These are phyloP conservation scores for Neurospora sp. DNA, from an alignment of 495 filamentous ascomycete species.

Conservation along the genomic window DNA sequence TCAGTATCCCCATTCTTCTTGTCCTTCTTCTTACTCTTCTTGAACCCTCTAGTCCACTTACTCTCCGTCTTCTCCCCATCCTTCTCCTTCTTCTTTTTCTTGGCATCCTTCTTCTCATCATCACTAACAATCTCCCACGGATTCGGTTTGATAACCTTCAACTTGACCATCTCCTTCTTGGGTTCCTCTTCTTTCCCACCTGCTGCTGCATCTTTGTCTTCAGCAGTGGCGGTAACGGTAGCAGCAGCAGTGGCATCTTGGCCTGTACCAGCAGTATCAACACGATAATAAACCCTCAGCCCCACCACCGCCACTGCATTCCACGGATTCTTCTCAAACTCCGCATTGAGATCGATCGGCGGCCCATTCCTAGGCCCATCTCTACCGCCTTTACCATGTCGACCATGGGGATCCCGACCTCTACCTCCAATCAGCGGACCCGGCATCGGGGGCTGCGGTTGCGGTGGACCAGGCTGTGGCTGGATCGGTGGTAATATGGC, in stretches of 20 bases:
- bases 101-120: conserved; percentile 11
- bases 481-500: neutral
- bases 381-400: neutral
- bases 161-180: conserved; percentile 32
- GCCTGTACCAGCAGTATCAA: conserved; percentile 9
- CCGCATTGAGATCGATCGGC: conserved; percentile 16
- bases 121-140: conserved; percentile 14
- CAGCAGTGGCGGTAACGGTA: neutral
- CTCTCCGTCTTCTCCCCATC: conserved; percentile 2
- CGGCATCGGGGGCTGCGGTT: neutral
- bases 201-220: neutral
- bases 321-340: conserved; percentile 58
- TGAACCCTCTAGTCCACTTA: conserved; percentile 22
- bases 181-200: conserved; percentile 19
- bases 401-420: neutral
- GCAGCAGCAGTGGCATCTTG: neutral
- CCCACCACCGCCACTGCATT: conserved; percentile 79
- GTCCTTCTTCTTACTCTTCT: neutral
- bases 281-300: conserved; percentile 59
- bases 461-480: conserved; percentile 1
- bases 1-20: neutral
- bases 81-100: conserved; percentile 7
- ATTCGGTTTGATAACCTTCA: conserved; percentile 30
- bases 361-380: neutral
- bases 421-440: neutral